Base-by-base conservation (phyloP, 208 protist genomes). In the Trypanosoma rangeli region DNA sequence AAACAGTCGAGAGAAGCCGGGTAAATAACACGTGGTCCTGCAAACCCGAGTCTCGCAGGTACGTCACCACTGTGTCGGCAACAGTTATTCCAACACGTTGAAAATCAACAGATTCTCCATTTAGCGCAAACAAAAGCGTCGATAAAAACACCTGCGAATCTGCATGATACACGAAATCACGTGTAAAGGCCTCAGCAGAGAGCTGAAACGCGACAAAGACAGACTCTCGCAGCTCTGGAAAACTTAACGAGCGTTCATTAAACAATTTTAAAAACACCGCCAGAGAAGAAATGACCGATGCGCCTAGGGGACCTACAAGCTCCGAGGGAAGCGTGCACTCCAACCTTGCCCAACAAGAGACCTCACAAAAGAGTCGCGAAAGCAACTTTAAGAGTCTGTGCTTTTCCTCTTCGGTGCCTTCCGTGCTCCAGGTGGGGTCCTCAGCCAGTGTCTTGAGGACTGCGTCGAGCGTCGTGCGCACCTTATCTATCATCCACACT, bases 71-170 rank as follows among this genome's bases (percentile, higher is more conserved):
- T 37, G 48, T 74, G 1, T 77, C 65, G 12, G 80, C 72, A 12
- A 94, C 75, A 44, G 75, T 77, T 22, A 84, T 80, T 49, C 90
- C 90, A 35, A 78, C 71, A 31, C 85, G 87, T 59, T 94, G 90
- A 35, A 85, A 78, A 61, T 74, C 78, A 8, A 73, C 61, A 0
- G 77, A 65, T 15, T 85, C 80, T 31, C 66, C 79, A 46, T 79
- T 78, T 3, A 95, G 75, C 1, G 86, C 79, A 57, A 90, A 94
- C n/a, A 87, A 70, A 24, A 90, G 84, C 29, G 85, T 84, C 4
- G 79, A 78, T 35, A 92, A 59, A 70, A 95, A 91, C 0, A 77
- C 75, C 44, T 68, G 60, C 20, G 83, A 84, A 31, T 73, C 53
- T n/a, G 77, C 57, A 15, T 69, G 85, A 37, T 69, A 73, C 48